These are phyloP conservation scores for Paramecium pentaurelia DNA, from an alignment of 73 alveolate species.

Conservation along the genomic window DNA sequence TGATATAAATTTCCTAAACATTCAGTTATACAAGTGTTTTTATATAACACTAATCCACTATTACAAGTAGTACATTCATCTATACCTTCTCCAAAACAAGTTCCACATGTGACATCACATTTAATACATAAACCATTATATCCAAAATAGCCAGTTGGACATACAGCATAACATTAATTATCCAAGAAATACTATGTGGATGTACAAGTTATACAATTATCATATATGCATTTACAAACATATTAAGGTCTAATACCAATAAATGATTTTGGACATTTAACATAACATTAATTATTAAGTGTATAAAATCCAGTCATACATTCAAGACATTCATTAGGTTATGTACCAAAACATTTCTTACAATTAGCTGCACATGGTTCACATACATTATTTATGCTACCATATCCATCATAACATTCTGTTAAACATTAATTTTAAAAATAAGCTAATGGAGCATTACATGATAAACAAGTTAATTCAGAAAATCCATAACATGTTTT, in stretches of 20 bases:
- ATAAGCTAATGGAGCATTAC: background rate
- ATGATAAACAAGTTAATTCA: background rate
- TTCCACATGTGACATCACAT: background rate
- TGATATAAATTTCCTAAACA: background rate
- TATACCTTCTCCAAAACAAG: background rate
- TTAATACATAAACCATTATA: background rate
- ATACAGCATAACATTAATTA: background rate
- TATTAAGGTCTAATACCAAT: background rate
- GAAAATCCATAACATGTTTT: background rate
- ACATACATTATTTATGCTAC: background rate
- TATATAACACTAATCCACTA: background rate
- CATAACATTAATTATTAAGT: background rate
- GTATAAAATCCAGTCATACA: background rate
- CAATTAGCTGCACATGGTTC: background rate
- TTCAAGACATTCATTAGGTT: background rate
- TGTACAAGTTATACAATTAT: background rate
- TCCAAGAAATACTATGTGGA: background rate
- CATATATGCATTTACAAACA: background rate
- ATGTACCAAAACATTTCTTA: background rate
- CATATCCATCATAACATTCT: background rate
- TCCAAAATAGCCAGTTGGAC: background rate
- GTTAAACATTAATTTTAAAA: background rate
- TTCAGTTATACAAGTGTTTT: background rate
- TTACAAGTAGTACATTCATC: background rate
- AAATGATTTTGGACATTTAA: background rate